Evolutionary conservation across 345 rosid species (phyloP), one percentile per base, ranked within the genome.

Genomic region (Camelina laxa): DNA sequence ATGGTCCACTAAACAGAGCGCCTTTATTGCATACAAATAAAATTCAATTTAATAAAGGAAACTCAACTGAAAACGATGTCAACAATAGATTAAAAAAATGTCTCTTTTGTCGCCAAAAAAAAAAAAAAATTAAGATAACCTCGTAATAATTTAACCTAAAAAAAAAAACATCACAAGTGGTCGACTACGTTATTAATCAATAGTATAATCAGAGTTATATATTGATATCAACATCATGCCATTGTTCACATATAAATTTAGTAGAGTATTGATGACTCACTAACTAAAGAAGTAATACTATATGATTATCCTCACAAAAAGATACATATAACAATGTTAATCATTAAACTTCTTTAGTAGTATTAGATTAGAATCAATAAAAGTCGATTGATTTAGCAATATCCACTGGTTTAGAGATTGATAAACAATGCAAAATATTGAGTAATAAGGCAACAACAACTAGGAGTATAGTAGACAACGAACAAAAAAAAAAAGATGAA

Each of bases 1-100:
- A 59, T 60, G 79, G 79, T 75, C 79, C 68, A 75, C 73, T 75
- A 67, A 59, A 49, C 55, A 30, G 54, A 59, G 9, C 16, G 60
- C 61, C 48, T 67, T 59, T 67, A 63, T n/a, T 39, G 27, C 39
- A 48, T 50, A 1, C 2, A 11, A 60, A 71, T 13, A 24, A 27
- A n/a, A 38, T 39, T 24, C 41, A 49, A 66, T 57, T 65, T 35
- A 57, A 57, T 57, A 66, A 74, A 48, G 19, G 22, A 58, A 48
- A 48, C 45, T 24, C 60, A 58, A 74, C 45, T 38, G 60, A 67
- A 39, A 67, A 67, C 45, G 35, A 75, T 50, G 65, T 36, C 44
- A 59, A 30, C 27, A 59, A 49, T 58, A 33, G 2, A 33, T 16
- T 22, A 38, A 35, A 9, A 54, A 48, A 57, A 38, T 67, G 36